Base-by-base conservation (phyloP, 768 basidiomycete species). In the Xerocomus brunneocitrinus region DNA sequence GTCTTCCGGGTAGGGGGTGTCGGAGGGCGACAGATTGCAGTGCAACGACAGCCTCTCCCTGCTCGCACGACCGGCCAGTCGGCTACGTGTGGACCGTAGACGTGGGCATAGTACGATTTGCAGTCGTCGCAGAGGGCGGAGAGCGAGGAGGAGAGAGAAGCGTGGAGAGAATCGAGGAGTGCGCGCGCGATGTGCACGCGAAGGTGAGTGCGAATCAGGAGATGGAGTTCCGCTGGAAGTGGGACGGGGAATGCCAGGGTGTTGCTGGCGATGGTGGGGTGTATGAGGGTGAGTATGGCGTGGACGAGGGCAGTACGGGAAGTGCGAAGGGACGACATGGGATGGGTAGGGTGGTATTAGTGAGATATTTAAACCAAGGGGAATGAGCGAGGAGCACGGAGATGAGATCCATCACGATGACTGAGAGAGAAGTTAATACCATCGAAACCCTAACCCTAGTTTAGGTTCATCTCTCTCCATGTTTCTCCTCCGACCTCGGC, bases 181-280 rank as follows among this genome's bases (percentile, higher is more conserved):
- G 74, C 64, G 25, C 62, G 60, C 16, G 78, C 75, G 56, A 82
- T 65, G 24, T 67, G 50, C 6, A 74, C 71, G 52, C 79, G 68
- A 34, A 84, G 73, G 42, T 76, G 70, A 16, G 67, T 66, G 42
- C 82, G 79, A 55, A 84, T 76, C 59, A 76, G 58, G 35, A 80
- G 71, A 40, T 82, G 72, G n/a, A 83, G 57, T 55, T 84, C 83
- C 22, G 74, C 58, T 14, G 82, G 82, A 22, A 84, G 65, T 16
- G 60, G 50, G 0, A 61, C 46, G 41, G 63, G 54, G 28, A 70
- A 56, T 16, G 62, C 55, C 19, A 69, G 55, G 48, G 45, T 1
- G 32, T 58, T 59, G 59, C 75, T 64, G 4, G 63, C 55, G 58
- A 82, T 60, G 61, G 79, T 68, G 8, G 74, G 74, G 36, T 81